These are phyloP conservation scores for Neurospora sp. DNA, from an alignment of 495 filamentous ascomycete genomes.

Conservation along the genomic window DNA sequence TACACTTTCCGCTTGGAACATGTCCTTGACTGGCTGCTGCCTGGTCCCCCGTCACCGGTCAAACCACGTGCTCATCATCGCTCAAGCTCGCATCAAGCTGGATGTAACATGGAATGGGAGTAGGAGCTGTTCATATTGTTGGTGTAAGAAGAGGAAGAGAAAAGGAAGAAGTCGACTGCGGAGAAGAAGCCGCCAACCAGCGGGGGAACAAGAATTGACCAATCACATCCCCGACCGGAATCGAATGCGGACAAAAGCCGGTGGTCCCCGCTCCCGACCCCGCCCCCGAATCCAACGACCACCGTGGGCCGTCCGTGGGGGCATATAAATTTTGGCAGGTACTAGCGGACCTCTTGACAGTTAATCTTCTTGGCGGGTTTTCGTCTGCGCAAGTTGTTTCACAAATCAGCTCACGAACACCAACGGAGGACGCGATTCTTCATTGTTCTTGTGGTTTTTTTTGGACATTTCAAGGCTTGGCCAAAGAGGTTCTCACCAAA, in stretches of 20 bases:
- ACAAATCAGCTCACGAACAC: neutral
- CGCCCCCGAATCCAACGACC: neutral
- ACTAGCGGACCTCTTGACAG: neutral
- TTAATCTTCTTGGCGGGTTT: neutral
- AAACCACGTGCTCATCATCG: neutral
- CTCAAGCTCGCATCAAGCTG: neutral
- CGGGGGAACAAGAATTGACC: neutral
- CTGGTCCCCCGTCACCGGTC: neutral
- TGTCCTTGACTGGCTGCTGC: neutral
- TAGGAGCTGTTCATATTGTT: neutral
- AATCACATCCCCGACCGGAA: neutral
- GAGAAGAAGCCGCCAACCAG: neutral
- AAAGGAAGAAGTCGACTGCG: neutral
- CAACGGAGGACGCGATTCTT: neutral
- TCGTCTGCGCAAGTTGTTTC: neutral
- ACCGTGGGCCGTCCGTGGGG: neutral
- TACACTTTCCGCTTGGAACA: neutral
- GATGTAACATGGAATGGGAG: neutral
- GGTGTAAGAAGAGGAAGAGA: neutral
- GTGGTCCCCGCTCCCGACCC: neutral
- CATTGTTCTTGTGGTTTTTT: neutral
- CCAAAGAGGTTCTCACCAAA: neutral
- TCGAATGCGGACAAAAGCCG: neutral
- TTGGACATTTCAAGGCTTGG: neutral
- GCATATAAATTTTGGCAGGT: neutral